phyloP scores from a whole-genome alignment of 73 alveolate genomes.

The Durusdinium trenchii region DNA sequence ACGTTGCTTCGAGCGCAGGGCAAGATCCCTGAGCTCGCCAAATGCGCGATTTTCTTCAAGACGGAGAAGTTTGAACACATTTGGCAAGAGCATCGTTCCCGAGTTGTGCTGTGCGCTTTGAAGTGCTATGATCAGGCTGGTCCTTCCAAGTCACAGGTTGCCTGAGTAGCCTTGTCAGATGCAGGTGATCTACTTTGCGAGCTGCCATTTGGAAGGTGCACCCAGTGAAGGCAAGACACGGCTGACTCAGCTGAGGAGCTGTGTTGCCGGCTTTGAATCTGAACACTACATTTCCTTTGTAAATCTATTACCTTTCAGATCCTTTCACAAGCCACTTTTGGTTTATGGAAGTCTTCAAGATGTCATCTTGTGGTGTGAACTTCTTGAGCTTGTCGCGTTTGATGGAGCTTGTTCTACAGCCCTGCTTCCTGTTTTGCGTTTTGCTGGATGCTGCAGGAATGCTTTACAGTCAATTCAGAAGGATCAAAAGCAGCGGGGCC shows the following conservation, averaged over 20 bases:
- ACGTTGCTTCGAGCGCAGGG: no score
- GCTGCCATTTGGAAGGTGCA: conserved; percentile 49
- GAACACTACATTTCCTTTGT: no score
- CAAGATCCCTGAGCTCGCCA: conserved; percentile 74
- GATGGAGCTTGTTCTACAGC: background rate
- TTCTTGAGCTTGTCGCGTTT: background rate
- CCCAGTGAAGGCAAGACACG: conserved; percentile 49
- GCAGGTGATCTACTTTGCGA: conserved; percentile 53
- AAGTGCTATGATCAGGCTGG: conserved; percentile 3
- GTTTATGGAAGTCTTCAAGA: no score
- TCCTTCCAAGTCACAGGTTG: background rate
- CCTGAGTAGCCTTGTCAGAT: background rate
- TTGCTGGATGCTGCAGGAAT: conserved; percentile 10
- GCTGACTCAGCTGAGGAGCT: conserved; percentile 53
- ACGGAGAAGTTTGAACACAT: conserved; percentile 8
- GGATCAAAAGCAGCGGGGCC: conserved; percentile 25
- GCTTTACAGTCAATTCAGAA: conserved; percentile 58
- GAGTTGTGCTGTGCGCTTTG: conserved; percentile 49
- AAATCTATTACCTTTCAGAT: no score
- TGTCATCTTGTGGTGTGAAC: background rate
- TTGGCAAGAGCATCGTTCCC: conserved; percentile 58
- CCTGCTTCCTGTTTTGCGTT: background rate
- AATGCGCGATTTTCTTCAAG: conserved; percentile 55
- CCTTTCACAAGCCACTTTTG: background rate
- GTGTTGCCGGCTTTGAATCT: background rate